phyloP scores from a whole-genome alignment of 495 filamentous ascomycete species.

The Parachaetomium inaequale region DNA sequence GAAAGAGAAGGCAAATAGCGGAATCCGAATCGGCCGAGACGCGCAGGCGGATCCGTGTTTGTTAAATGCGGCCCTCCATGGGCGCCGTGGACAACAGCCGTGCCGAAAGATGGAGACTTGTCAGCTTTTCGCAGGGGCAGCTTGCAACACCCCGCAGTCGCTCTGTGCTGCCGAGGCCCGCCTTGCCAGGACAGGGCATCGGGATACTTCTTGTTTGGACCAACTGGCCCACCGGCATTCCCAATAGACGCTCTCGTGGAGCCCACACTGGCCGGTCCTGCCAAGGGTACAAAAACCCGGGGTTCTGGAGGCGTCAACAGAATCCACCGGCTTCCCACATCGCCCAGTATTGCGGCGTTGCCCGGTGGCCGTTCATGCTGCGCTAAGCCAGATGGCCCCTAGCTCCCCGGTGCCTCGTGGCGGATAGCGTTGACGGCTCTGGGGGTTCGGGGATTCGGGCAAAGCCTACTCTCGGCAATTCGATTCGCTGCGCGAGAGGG shows the following conservation, averaged over 20 bases:
- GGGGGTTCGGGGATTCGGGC: constrained; percentile 15
- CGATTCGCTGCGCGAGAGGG: constrained; percentile 7
- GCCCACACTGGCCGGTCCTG: background rate
- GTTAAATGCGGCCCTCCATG: constrained; percentile 15
- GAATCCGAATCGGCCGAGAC: background rate
- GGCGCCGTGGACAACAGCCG: constrained; percentile 19
- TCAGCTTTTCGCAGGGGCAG: constrained; percentile 9
- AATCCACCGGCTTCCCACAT: background rate
- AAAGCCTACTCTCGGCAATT: constrained; percentile 19
- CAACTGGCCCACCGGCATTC: constrained; percentile 8
- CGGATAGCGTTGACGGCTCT: background rate
- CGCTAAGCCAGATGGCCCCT: background rate
- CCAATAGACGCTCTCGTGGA: constrained; percentile 14
- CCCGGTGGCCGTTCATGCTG: background rate
- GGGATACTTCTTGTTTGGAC: background rate
- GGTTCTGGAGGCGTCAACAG: background rate
- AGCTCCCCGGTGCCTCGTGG: background rate
- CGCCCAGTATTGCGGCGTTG: background rate
- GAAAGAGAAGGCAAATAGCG: constrained; percentile 1
- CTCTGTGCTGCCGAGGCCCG: constrained; percentile 8
- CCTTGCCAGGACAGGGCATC: constrained; percentile 17
- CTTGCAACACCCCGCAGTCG: constrained; percentile 19
- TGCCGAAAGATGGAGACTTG: constrained; percentile 16
- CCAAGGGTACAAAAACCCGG: constrained; percentile 8
- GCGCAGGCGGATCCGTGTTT: constrained; percentile 10